Percentiles rank a stretch among this genome's conserved stretches.
phyloP scores from a whole-genome alignment of 148 eudicot species.

The Cornus suecica region DNA sequence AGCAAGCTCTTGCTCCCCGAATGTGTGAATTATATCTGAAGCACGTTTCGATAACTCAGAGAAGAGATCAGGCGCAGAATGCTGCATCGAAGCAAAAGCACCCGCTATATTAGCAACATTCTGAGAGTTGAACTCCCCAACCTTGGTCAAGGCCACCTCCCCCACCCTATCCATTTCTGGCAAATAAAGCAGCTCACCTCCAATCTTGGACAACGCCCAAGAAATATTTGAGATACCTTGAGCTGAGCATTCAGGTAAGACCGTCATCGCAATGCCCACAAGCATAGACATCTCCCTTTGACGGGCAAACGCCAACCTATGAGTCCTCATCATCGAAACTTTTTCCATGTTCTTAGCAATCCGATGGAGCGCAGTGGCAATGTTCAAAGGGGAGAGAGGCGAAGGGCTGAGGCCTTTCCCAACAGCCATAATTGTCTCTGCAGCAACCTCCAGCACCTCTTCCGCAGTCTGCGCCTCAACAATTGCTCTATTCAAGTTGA shows the following conservation, averaged over 20 bases:
- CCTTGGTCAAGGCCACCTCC: slow-evolving; percentile 75
- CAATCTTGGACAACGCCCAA: slow-evolving; percentile 95
- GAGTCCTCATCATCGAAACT: slow-evolving; percentile 77
- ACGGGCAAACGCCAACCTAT: slow-evolving; percentile 81
- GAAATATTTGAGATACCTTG: slow-evolving; percentile 94
- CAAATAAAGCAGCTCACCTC: slow-evolving; percentile 87
- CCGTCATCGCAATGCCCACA: slow-evolving; percentile 81
- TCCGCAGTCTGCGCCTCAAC: slow-evolving; percentile 84
- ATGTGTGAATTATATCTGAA: slow-evolving; percentile 58
- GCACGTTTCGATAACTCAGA: slow-evolving; percentile 60
- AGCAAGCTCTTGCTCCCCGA: slow-evolving; percentile 85
- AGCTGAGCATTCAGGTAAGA: slow-evolving; percentile 82
- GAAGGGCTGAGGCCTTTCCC: slow-evolving; percentile 94
- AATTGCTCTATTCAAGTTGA: slow-evolving; percentile 61
- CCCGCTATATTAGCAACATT: slow-evolving; percentile 96
- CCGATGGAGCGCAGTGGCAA: slow-evolving; percentile 91
- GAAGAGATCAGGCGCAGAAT: slow-evolving; percentile 83
- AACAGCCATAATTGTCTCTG: slow-evolving; percentile 65
- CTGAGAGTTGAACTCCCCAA: slow-evolving; percentile 77
- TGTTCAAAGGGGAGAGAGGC: slow-evolving; percentile 83
- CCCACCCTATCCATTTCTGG: slow-evolving; percentile 95
- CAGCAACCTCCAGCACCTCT: slow-evolving; percentile 71
- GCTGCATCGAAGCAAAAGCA: slow-evolving; percentile 94
- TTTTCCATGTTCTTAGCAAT: slow-evolving; percentile 99
- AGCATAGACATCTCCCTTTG: slow-evolving; percentile 95